Percentiles rank a stretch among this genome's conserved stretches.
These are phyloP conservation scores for Henckelia pumila DNA, from an alignment of 257 asterid species.

Conservation along the genomic window DNA sequence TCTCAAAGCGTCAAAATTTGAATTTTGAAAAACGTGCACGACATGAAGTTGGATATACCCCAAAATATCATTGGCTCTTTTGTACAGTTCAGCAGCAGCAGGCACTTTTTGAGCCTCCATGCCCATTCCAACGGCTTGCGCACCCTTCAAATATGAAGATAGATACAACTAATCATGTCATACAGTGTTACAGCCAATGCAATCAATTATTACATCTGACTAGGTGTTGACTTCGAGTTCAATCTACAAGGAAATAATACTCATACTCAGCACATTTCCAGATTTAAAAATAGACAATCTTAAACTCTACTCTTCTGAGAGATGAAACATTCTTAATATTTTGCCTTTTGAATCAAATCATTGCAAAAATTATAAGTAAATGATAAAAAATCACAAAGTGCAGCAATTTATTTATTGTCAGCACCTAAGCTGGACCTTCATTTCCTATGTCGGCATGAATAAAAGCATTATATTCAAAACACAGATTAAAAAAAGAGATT, in stretches of 20 bases:
- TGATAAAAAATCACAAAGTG: neutral
- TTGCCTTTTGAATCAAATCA: neutral
- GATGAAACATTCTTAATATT: conserved; percentile 8
- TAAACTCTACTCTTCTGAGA: neutral
- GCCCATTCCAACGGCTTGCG: conserved; percentile 98
- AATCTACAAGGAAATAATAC: neutral
- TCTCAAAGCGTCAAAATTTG: neutral
- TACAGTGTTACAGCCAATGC: conserved; percentile 1
- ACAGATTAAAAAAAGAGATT: conserved; percentile 7
- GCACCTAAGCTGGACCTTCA: conserved; percentile 7
- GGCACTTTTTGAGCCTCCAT: conserved; percentile 90
- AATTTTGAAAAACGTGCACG: neutral
- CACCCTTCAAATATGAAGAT: conserved; percentile 63
- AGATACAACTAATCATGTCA: conserved; percentile 14
- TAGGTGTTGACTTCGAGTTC: conserved; percentile 10
- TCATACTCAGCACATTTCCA: neutral
- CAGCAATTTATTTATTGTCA: neutral
- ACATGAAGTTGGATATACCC: conserved; percentile 47
- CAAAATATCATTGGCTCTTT: conserved; percentile 75
- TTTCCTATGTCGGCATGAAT: neutral
- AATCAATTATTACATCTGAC: neutral
- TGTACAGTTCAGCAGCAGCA: conserved; percentile 88
- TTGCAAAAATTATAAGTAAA: too few species aligned
- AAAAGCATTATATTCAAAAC: conserved; percentile 9
- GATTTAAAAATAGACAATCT: neutral